These are phyloP conservation scores for Arachis stenosperma DNA, from an alignment of 306 rosid species.

Conservation along the genomic window DNA sequence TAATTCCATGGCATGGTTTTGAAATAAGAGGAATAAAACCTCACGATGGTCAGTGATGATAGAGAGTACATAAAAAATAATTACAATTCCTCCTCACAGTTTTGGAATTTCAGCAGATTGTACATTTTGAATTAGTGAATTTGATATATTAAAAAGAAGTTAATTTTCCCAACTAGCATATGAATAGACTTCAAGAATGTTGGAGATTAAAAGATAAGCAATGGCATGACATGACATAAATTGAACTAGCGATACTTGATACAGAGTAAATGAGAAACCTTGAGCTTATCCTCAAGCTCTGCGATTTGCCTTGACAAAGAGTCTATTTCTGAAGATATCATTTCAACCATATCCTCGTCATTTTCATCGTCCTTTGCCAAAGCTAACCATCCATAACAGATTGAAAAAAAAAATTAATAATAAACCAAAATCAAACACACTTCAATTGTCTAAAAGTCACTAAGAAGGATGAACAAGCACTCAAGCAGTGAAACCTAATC, in stretches of 20 bases:
- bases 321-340: constrained; percentile 73
- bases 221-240: constrained; percentile 14
- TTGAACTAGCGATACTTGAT: constrained; percentile 22
- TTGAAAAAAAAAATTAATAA: constrained; percentile 4
- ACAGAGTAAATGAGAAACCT: constrained; percentile 48
- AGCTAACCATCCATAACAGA: constrained; percentile 50
- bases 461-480: constrained; percentile 14
- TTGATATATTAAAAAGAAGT: too few species aligned
- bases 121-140: constrained; percentile 12
- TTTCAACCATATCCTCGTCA: constrained; percentile 91
- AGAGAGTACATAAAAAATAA: too few species aligned
- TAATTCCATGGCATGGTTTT: constrained; percentile 15
- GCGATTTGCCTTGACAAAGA: constrained; percentile 68
- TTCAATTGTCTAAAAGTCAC: constrained; percentile 3
- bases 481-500: constrained; percentile 7
- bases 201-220: constrained; percentile 21
- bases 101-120: constrained; percentile 28
- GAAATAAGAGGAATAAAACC: constrained; percentile 19
- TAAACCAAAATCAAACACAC: constrained; percentile 1
- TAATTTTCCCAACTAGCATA: too few species aligned
- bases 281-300: constrained; percentile 75
- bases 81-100: constrained; percentile 14
- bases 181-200: background rate
- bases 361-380: constrained; percentile 76
- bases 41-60: background rate